Evolutionary conservation across 352 stramenopile genomes (phyloP), one percentile per base, ranked within the genome.

Genomic region (Globisporangium irregulare): DNA sequence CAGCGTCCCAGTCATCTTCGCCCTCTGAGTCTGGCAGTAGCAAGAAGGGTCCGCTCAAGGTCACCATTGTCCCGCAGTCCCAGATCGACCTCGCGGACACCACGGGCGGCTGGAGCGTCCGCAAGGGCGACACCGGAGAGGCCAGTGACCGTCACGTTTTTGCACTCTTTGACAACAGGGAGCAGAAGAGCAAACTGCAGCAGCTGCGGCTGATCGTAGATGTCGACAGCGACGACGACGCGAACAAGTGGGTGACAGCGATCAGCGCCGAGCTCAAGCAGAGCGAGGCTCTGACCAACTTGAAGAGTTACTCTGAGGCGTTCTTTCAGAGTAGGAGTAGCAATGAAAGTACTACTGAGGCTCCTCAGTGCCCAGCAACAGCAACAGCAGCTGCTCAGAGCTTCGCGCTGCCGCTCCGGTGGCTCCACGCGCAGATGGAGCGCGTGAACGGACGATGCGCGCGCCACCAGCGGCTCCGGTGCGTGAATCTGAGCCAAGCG

Each of bases 401-500:
- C 34, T 54, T 86, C 15, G 58, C 69, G 14, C 62, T 87, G n/a
- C 77, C 82, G 1, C 64, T 91, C 27, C 74, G 73, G 20, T 88
- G 80, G 72, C 71, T 91, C 4, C 81, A 91, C 58, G 71, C 75
- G 3, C 77, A 82, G 20, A 72, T 89, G 18, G 81, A 93, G 55
- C 69, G 62, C 1, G 22, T 73, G 38, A 79, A 74, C 53, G 67
- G 68, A 7, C 55, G n/a, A 18, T 67, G 60, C 34, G 76, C 84
- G 15, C 72, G 79, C 36, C 64, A 71, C 32, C 69, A 86, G 54
- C 73, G 81, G 12, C 68, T 78, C 34, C 86, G 79, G 58, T 86
- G 76, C 56, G 75, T 65, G 58, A 91, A 72, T 38, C 76, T 90
- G 4, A 78, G 38, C 7, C 82, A 91, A 71, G 82, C 85, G 4